A percentile compares a stretch with the other conserved stretches of the same genome.
These are phyloP conservation scores for Geoglossum cookeanum DNA, from an alignment of 2,329 filamentous ascomycete species.

Conservation along the genomic window DNA sequence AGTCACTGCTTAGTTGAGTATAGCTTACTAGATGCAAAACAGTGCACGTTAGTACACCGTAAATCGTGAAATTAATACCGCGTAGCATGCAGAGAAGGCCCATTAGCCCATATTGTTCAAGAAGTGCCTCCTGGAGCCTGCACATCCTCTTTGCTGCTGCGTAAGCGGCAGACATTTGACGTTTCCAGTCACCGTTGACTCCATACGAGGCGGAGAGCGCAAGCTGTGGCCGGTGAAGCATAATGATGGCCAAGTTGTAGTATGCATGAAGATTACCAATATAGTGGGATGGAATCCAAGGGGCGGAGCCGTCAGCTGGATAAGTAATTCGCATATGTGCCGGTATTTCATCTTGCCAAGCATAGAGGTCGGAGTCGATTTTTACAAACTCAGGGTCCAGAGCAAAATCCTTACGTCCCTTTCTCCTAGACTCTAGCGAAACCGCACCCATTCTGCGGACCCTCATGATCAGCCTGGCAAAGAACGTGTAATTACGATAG, in stretches of 20 bases:
- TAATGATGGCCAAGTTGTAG: slow-evolving; percentile 66
- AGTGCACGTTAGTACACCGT: slow-evolving; percentile 74
- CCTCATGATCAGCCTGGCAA: slow-evolving; percentile 58
- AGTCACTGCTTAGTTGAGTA: not conserved
- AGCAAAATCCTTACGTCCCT: slow-evolving; percentile 53
- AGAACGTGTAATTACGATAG: slow-evolving; percentile 70
- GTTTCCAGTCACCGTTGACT: slow-evolving; percentile 61
- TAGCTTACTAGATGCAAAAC: slow-evolving; percentile 75
- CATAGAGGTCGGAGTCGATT: slow-evolving; percentile 56
- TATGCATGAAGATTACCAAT: slow-evolving; percentile 80
- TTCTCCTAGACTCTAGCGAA: slow-evolving; percentile 55
- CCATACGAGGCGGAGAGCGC: slow-evolving; percentile 54
- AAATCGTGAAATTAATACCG: slow-evolving; percentile 91
- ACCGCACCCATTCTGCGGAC: slow-evolving; percentile 59
- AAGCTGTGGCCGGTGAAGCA: slow-evolving; percentile 75
- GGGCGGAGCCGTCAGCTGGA: slow-evolving; percentile 57
- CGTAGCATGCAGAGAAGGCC: slow-evolving; percentile 83
- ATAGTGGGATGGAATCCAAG: slow-evolving; percentile 73
- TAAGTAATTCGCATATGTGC: slow-evolving; percentile 60
- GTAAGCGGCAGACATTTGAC: slow-evolving; percentile 74
- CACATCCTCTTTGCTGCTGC: slow-evolving; percentile 70
- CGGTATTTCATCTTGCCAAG: slow-evolving; percentile 62
- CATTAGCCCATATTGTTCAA: slow-evolving; percentile 56
- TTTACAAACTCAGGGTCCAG: slow-evolving; percentile 66
- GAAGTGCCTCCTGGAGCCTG: slow-evolving; percentile 65